Conservation (phyloP, 352 stramenopile species). For the Phytophthora ramorum region DNA sequence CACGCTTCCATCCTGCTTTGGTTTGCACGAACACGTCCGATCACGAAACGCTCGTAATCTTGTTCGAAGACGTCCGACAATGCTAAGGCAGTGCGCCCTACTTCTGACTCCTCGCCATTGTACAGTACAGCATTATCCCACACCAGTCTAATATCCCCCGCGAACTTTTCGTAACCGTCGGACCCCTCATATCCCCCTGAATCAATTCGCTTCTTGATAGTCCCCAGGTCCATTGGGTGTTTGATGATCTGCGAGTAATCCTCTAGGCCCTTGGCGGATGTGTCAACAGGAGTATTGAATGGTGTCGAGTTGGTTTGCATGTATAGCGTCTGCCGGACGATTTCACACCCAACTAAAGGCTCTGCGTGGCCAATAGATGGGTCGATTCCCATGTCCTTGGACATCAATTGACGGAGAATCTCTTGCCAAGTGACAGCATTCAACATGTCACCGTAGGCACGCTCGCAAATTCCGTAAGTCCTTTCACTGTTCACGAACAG, state of each 20-base stretch:
- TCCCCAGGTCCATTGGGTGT: constrained; percentile 91
- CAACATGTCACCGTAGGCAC: constrained; percentile 70
- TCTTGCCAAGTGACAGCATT: constrained; percentile 88
- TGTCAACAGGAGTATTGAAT: constrained; percentile 89
- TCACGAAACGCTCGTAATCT: constrained; percentile 82
- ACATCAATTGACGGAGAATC: constrained; percentile 84
- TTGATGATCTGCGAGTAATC: constrained; percentile 91
- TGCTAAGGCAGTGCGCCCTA: constrained; percentile 67
- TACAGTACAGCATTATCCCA: constrained; percentile 86
- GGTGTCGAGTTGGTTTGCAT: constrained; percentile 82
- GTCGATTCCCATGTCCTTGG: constrained; percentile 80
- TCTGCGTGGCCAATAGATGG: constrained; percentile 76
- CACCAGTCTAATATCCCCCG: constrained; percentile 79
- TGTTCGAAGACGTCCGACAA: constrained; percentile 86
- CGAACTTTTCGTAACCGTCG: constrained; percentile 68
- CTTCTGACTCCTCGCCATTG: constrained; percentile 82
- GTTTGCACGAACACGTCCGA: constrained; percentile 65
- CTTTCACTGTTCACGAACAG: constrained; percentile 74
- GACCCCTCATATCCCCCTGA: constrained; percentile 74
- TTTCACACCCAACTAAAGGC: constrained; percentile 79
- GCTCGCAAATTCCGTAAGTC: constrained; percentile 81
- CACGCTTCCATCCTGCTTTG: constrained; percentile 61
- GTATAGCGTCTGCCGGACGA: constrained; percentile 82
- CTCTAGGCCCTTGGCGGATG: constrained; percentile 74
- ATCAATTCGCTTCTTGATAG: constrained; percentile 83